Base-by-base conservation (phyloP, 495 filamentous ascomycete genomes). In the Annulohypoxylon stygium region DNA sequence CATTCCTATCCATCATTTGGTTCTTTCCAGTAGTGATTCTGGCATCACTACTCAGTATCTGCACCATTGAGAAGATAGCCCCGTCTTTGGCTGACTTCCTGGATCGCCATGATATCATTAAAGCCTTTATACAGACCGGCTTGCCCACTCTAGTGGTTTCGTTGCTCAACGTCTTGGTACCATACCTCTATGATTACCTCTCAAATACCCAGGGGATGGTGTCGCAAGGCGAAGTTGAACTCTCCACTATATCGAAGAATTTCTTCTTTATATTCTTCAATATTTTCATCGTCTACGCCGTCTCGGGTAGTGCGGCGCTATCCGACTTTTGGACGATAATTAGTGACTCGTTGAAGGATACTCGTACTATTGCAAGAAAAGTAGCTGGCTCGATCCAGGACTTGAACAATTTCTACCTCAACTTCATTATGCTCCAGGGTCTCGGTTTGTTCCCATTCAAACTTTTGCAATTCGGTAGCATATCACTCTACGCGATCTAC, bases 241-340 rank as follows among this genome's bases (percentile, higher is more conserved):
- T 98, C 9, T 98, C 95, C 7, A 85, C 94, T 45, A 94, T 98
- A 78, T 97, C 93, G 65, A 99, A 99, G 84, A 99, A 98, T 78
- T 99, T 98, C 82, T 98, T 98, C 87, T 99, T 98, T 81, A 93
- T 92, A 36, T 99, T 99, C 84, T 98, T 98, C 88, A 99, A 99
- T 82, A 90, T 98, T 23, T 99, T 99, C 83, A 84, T 98, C 60
- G 87, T 98, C 50, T 98, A 98, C 78, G 97, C 96, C 2, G 89
- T 97, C 26, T 92, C 97, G 50, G 93, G 95, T 57, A 93, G 94
- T 33, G 93, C 91, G 6, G 87, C 87, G 67, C 65, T 79, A 14
- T 86, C 91, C 41, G 85, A 87, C 33, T 91, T 96, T 75, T 89
- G 89, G 81, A 81, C 90, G 54, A 86, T 88, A 39, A 85, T 98